These are phyloP conservation scores for Diplocarpon rosae DNA, from an alignment of 2,329 filamentous ascomycete species.

Conservation along the genomic window DNA sequence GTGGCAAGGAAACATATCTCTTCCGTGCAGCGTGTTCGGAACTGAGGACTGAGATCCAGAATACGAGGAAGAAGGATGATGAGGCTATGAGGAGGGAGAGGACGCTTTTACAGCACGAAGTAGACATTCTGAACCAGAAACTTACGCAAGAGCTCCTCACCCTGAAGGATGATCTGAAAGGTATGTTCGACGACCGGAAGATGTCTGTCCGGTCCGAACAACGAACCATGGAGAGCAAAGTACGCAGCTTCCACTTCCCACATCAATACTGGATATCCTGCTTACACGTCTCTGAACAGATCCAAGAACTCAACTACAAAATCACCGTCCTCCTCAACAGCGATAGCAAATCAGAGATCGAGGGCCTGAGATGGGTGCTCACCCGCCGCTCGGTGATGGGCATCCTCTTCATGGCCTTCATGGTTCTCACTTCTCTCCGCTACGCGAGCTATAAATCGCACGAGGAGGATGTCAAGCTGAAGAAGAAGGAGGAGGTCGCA, in stretches of 20 bases:
- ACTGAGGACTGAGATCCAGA: slow-evolving; percentile 74
- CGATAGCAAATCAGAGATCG: slow-evolving; percentile 84
- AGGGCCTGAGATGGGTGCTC: slow-evolving; percentile 78
- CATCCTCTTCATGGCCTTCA: slow-evolving; percentile 54
- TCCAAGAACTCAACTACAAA: slow-evolving; percentile 92
- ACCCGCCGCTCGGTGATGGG: slow-evolving; percentile 52
- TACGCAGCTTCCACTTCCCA: slow-evolving; percentile 30
- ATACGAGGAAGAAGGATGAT: slow-evolving; percentile 62
- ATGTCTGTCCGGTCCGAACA: slow-evolving; percentile 88
- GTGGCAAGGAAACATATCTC: slow-evolving; percentile 63
- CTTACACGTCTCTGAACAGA: slow-evolving; percentile 34
- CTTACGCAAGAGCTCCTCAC: slow-evolving; percentile 72
- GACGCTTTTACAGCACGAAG: slow-evolving; percentile 80
- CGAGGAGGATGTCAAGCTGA: slow-evolving; percentile 23
- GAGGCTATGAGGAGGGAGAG: slow-evolving; percentile 77
- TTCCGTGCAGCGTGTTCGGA: slow-evolving; percentile 92
- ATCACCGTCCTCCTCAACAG: slow-evolving; percentile 85
- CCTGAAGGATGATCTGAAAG: slow-evolving; percentile 84
- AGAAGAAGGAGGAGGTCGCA: slow-evolving; percentile 23
- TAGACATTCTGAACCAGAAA: slow-evolving; percentile 81
- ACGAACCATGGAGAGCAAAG: slow-evolving; percentile 68
- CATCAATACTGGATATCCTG: neutral
- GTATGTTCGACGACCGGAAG: slow-evolving; percentile 91
- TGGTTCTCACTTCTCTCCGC: slow-evolving; percentile 47
- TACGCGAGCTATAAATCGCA: slow-evolving; percentile 44